These are phyloP conservation scores for Avena sativa DNA, from an alignment of 176 grass and related monocot species.

Conservation along the genomic window DNA sequence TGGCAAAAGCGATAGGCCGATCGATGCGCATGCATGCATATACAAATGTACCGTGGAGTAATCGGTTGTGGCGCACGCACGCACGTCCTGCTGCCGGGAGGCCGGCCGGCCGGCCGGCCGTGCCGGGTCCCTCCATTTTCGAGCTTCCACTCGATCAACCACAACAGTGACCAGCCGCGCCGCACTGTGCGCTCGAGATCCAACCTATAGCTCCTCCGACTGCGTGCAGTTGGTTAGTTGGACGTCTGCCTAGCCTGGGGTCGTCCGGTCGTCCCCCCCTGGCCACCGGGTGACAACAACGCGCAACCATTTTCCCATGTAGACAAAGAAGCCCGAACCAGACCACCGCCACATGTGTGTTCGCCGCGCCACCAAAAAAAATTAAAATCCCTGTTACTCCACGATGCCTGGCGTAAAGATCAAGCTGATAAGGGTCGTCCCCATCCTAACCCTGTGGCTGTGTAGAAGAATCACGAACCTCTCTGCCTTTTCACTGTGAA, in stretches of 20 bases:
- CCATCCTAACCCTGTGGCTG: not conserved
- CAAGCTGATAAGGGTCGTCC: not conserved
- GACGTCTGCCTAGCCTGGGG: not conserved
- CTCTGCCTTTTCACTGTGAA: not conserved
- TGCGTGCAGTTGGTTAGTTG: not conserved
- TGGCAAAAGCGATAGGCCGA: not conserved
- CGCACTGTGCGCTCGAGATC: not conserved
- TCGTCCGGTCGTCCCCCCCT: not conserved
- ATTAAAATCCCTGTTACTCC: not conserved
- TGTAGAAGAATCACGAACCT: not conserved
- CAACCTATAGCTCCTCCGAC: not conserved
- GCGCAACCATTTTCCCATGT: slow-evolving; percentile 9
- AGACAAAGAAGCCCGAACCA: not conserved
- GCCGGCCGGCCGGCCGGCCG: too few relatives aligned
- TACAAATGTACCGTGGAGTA: not conserved
- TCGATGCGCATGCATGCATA: not conserved
- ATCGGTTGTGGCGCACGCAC: not conserved
- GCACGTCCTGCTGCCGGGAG: not conserved
- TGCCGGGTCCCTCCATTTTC: not conserved
- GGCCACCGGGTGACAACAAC: slow-evolving; percentile 10
- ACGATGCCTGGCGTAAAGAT: slow-evolving; percentile 17
- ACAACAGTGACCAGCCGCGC: not conserved
- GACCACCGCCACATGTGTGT: not conserved
- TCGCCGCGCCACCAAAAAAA: not conserved
- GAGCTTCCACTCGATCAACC: not conserved